A percentile compares a stretch with the other conserved stretches of the same genome.
Evolutionary conservation across 1,284 basidiomycete species (phyloP).

Genomic region (Trametes sp.): DNA sequence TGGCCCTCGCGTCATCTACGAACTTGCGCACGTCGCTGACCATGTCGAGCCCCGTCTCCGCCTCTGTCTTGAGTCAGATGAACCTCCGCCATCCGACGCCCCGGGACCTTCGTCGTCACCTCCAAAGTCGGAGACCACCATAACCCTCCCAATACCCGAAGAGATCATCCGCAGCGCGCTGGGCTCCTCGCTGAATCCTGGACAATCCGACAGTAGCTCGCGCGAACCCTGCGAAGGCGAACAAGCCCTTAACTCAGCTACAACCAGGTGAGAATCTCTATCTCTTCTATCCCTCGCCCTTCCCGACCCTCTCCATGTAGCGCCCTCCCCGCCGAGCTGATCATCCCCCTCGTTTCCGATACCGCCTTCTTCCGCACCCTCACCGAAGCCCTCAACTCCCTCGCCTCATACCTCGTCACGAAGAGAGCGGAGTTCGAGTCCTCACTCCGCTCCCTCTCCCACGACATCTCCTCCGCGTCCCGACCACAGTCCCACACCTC

Average conservation of each 20-base stretch:
- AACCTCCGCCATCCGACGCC: background rate
- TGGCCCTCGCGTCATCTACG: constrained; percentile 55
- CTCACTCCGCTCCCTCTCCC: constrained; percentile 68
- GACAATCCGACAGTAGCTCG: background rate
- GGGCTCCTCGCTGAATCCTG: background rate
- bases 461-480: constrained; percentile 65
- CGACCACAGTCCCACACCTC: constrained; percentile 61
- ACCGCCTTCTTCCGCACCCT: constrained; percentile 85
- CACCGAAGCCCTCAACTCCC: constrained; percentile 72
- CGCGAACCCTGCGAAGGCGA: background rate
- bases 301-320: constrained; percentile 8
- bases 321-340: constrained; percentile 57
- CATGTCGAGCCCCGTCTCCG: constrained; percentile 63
- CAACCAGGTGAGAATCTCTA: constrained; percentile 13
- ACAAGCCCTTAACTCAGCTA: background rate
- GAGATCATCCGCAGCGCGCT: constrained; percentile 15
- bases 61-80: constrained; percentile 48
- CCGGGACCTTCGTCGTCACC: background rate
- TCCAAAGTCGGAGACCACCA: background rate
- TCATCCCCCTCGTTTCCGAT: constrained; percentile 87
- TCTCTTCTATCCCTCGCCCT: too few species aligned
- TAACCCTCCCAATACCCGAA: constrained; percentile 12
- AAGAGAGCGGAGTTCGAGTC: constrained; percentile 72
- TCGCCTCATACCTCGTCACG: constrained; percentile 69
- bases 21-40: constrained; percentile 56